Evolutionary conservation across 2,329 filamentous ascomycete species (phyloP), one percentile per base, ranked within the genome.

Genomic region (Ophiostoma australiae): DNA sequence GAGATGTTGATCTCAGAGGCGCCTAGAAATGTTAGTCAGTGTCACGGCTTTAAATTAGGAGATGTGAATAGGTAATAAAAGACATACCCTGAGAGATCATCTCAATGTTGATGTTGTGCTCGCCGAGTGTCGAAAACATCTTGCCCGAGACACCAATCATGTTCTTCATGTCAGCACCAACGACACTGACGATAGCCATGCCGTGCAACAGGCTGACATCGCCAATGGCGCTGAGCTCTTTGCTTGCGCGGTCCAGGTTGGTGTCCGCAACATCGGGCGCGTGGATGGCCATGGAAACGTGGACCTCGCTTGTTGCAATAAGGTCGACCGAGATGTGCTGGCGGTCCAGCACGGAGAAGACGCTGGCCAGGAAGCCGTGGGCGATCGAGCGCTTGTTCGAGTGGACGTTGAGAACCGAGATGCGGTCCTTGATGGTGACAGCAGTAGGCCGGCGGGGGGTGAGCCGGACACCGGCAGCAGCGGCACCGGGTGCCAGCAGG

Each of bases 1-100:
- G 93, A 97, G 73, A 99, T 99, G 80, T 98, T 99, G 81, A 99
- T 99, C 83, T 99, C 95, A 79, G 94, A 97, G 35, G 95, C 95
- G 77, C 94, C 93, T 97, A 75, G 1, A 1, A 39, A 4, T 55
- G 27, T 63, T 41, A 65, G 39, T 65, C 58, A 11, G 61, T 15
- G 20, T 65, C 13, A 65, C 35, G 15, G 5, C 72, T 75, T 41
- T 37, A 39, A 69, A 39, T 17, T n/a, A 55, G 11, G 7, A 37
- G 4, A 39, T n/a, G 20, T 0, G 17, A 27, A 48, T n/a, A 70
- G 15, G 15, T 66, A 13, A 39, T 13, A 70, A 3, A 48, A 44
- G 27, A 33, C 84, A 77, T 84, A 94, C 95, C 95, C 83, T 99
- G 95, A 33, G 93, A 97, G 75, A 99, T 99, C 95, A 99, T 99